phyloP scores from a whole-genome alignment of 2,329 filamentous ascomycete species.

The Pestalotiopsis sp. region DNA sequence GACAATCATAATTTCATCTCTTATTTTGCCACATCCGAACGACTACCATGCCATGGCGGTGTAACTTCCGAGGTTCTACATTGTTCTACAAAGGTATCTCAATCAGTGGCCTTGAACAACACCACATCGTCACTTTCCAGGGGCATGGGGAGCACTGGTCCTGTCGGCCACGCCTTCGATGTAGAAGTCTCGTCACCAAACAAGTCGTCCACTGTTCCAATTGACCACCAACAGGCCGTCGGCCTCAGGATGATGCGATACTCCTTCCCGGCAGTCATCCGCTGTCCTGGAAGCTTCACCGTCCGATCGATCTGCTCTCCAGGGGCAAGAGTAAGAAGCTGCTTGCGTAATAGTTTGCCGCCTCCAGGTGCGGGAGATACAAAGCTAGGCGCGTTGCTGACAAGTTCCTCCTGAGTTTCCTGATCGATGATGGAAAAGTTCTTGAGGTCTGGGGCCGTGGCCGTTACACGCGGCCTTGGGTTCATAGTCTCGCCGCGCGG shows the following conservation, averaged over 20 bases:
- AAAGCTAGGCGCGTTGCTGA: not conserved
- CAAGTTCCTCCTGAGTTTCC: not conserved
- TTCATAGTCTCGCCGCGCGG: not conserved
- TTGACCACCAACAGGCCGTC: not conserved
- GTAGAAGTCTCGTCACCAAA: not conserved
- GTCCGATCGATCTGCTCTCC: not conserved
- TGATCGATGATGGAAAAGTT: constrained; percentile 4
- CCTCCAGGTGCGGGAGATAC: not conserved
- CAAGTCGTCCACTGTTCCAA: not conserved
- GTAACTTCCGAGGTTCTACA: too few relatives aligned
- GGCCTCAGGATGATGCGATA: not conserved
- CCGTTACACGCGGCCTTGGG: not conserved
- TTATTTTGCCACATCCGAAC: too few relatives aligned
- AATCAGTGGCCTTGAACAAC: not conserved
- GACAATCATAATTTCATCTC: too few relatives aligned
- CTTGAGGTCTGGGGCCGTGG: not conserved
- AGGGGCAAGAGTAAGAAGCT: not conserved
- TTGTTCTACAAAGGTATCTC: not conserved
- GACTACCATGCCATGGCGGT: too few relatives aligned
- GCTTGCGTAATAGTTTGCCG: not conserved
- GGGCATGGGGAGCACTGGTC: not conserved
- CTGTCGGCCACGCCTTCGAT: not conserved
- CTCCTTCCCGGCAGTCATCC: not conserved
- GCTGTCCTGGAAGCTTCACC: not conserved
- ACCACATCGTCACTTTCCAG: not conserved